phyloP scores from a whole-genome alignment of 2,329 filamentous ascomycete species.

The Cordyceps militaris region DNA sequence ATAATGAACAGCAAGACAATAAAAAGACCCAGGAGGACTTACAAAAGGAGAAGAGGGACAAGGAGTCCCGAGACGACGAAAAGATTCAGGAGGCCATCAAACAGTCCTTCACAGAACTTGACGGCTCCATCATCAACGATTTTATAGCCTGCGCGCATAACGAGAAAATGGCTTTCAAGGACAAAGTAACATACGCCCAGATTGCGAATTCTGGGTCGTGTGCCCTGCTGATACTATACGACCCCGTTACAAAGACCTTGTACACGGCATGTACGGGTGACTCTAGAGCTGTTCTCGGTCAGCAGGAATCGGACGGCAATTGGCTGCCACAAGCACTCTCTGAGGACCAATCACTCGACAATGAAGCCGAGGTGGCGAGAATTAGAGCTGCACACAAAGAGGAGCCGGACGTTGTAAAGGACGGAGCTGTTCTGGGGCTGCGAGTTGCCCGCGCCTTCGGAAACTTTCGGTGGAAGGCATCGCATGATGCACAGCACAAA shows the following conservation, averaged over 20 bases:
- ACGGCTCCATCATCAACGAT: constrained; percentile 40
- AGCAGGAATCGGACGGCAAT: constrained; percentile 27
- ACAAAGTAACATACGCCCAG: constrained; percentile 16
- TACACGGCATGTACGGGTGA: constrained; percentile 57
- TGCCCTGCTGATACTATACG: constrained; percentile 51
- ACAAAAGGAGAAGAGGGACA: no score
- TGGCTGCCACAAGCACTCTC: constrained; percentile 53
- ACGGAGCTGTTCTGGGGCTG: constrained; percentile 51
- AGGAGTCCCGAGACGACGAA: not conserved
- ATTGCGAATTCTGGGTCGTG: constrained; percentile 41
- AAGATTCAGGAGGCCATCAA: not conserved
- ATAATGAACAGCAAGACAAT: no score
- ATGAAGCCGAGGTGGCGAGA: constrained; percentile 43
- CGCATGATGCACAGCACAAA: constrained; percentile 29
- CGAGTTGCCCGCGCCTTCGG: constrained; percentile 54
- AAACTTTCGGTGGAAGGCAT: constrained; percentile 57
- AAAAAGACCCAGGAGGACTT: no score
- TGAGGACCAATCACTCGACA: constrained; percentile 53
- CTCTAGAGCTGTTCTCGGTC: constrained; percentile 52
- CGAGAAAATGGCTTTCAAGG: constrained; percentile 15
- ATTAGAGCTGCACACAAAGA: constrained; percentile 49
- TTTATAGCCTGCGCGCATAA: constrained; percentile 15
- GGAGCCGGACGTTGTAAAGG: constrained; percentile 42
- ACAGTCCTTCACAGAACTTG: constrained; percentile 32
- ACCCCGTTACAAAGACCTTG: constrained; percentile 40